phyloP scores from a whole-genome alignment of 2,329 filamentous ascomycete species.

The Metarhizium brunneum region DNA sequence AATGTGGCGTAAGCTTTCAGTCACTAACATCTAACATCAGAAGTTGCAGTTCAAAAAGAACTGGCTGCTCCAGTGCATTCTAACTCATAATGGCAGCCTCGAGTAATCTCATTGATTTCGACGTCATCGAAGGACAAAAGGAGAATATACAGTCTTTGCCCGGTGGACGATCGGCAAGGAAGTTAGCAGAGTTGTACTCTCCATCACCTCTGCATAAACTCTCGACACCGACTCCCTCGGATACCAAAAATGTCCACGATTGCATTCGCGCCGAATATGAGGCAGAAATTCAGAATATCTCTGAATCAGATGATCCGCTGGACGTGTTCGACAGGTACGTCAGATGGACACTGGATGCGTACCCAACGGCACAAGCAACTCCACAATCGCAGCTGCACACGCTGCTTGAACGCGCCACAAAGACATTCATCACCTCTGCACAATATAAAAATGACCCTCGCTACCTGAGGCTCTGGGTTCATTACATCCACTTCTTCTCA shows the following conservation, averaged over 20 bases:
- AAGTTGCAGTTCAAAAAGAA: background rate
- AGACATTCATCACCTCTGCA: conserved; percentile 70
- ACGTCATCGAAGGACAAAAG: conserved; percentile 92
- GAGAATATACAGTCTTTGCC: conserved; percentile 96
- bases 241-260: conserved; percentile 70
- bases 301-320: conserved; percentile 87
- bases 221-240: conserved; percentile 56
- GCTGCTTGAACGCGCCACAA: conserved; percentile 86
- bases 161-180: conserved; percentile 77
- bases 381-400: conserved; percentile 82
- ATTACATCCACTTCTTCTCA: conserved; percentile 87
- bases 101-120: conserved; percentile 61
- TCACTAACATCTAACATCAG: background rate
- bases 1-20: background rate
- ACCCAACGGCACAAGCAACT: conserved; percentile 87
- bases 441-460: conserved; percentile 94
- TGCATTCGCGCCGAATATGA: conserved; percentile 77
- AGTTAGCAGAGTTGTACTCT: conserved; percentile 75
- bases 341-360: conserved; percentile 91
- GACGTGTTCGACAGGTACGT: conserved; percentile 96
- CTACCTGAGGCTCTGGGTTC: conserved; percentile 87
- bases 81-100: conserved; percentile 35
- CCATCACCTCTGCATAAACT: conserved; percentile 50
- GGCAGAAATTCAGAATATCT: conserved; percentile 65
- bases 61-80: conserved; percentile 11